Base-by-base conservation (phyloP, 768 basidiomycete species). In the Phlebiopsis flavidoalba region DNA sequence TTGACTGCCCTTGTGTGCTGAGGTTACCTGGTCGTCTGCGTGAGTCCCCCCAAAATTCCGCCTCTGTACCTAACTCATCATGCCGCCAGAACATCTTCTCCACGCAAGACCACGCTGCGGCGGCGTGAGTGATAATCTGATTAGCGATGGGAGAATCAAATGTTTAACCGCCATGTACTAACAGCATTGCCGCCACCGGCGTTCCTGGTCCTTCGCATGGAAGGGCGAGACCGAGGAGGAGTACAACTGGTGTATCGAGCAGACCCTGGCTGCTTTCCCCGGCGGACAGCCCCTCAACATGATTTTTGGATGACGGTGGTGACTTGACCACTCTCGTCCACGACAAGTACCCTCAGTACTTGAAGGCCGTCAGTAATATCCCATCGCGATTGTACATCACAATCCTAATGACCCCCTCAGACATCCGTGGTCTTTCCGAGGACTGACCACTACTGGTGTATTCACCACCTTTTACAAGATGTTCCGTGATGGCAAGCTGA, bases 201-300 rank as follows among this genome's bases (percentile, higher is more conserved):
- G 92, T 98, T 59, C 97, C 97, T 66, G 97, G n/a, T n/a, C 98
- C 70, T 99, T 87, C 71, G 97, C 97, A 46, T 99, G 97, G 97
- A 99, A 99, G 80, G 97, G 97, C 59, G 97, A 99, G 81, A 95
- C 95, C 50, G 97, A 98, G 73, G 97, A 98, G 76, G 97, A 99
- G 74, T 98, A 98, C 78, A 71, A 76, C 65, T 99, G 97, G 97
- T 98, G 95, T 74, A 93, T 99, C 67, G 94, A 98, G 71, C 97
- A 99, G 78, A 91, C 93, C 51, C 75, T 99, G 65, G 74, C 84
- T 66, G 91, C 85, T n/a, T 99, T 99, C 84, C 77, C 87, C 24
- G 86, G 79, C 63, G 89, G 89, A 66, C 79, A 95, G 75, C 72
- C 89, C 56, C 77, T 96, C 71, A 99, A 99, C 87, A 89, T 99